These are phyloP conservation scores for Umbelopsis sp. DNA, from an alignment of 371 early-diverging fungal genomes.

Conservation along the genomic window DNA sequence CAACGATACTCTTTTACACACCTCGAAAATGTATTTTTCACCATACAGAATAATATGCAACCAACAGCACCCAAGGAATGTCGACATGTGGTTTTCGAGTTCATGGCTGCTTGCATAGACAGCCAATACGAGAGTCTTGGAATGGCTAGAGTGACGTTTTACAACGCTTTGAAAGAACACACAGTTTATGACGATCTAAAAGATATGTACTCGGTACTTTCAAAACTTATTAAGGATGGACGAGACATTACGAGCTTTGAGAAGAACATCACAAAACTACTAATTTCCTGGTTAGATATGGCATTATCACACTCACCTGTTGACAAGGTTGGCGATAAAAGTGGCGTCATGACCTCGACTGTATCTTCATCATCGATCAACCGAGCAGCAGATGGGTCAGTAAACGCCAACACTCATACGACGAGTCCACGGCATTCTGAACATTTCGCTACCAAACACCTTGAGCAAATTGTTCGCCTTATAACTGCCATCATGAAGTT, in stretches of 20 bases:
- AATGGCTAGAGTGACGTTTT: conserved; percentile 66
- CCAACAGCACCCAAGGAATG: conserved; percentile 56
- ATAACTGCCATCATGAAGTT: conserved; percentile 68
- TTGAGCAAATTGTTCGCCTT: conserved; percentile 59
- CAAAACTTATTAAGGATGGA: conserved; percentile 68
- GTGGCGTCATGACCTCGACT: neutral
- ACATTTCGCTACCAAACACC: conserved; percentile 41
- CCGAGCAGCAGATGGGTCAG: neutral
- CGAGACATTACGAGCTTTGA: conserved; percentile 76
- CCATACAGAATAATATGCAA: conserved; percentile 58
- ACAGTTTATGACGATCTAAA: conserved; percentile 62
- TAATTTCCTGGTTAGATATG: conserved; percentile 60
- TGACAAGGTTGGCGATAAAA: neutral
- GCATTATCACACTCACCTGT: conserved; percentile 24
- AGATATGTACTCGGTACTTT: conserved; percentile 59
- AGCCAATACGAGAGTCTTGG: conserved; percentile 69
- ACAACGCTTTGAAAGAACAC: conserved; percentile 56
- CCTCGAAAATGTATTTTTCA: conserved; percentile 62
- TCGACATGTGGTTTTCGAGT: conserved; percentile 61
- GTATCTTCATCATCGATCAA: neutral
- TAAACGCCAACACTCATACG: neutral
- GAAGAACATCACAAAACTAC: conserved; percentile 62
- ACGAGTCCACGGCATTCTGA: neutral
- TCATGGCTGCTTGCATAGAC: conserved; percentile 67
- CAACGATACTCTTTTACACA: conserved; percentile 62